Conservation (phyloP, 2,329 filamentous ascomycete genomes). For the Penicillium corylophilum region DNA sequence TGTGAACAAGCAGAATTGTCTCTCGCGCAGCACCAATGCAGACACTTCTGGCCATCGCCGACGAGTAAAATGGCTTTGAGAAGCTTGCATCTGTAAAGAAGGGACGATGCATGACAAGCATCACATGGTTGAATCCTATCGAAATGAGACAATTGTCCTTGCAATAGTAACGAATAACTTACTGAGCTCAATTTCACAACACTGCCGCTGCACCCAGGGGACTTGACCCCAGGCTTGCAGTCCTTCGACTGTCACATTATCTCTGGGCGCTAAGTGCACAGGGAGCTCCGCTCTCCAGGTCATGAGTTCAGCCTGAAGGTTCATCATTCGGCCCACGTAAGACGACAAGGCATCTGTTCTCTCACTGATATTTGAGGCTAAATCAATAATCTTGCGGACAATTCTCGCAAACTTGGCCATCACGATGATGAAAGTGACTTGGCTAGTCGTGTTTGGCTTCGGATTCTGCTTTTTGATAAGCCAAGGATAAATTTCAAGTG, state of each 20-base stretch:
- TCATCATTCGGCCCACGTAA: constrained; percentile 12
- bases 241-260: background rate
- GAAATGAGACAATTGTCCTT: background rate
- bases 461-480: background rate
- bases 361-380: constrained; percentile 5
- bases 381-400: constrained; percentile 11
- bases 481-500: background rate
- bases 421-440: background rate
- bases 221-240: background rate
- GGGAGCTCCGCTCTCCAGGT: constrained; percentile 9
- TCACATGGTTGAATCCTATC: constrained; percentile 11
- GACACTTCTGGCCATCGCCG: constrained; percentile 3
- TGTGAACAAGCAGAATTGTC: constrained; percentile 2
- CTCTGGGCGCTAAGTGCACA: constrained; percentile 1
- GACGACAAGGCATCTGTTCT: background rate
- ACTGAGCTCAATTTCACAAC: constrained; percentile 9
- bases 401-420: constrained; percentile 10
- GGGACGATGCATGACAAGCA: constrained; percentile 9
- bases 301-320: constrained; percentile 14
- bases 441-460: background rate
- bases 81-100: constrained; percentile 4
- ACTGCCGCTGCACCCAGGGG: constrained; percentile 8
- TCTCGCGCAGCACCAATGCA: constrained; percentile 5
- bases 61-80: constrained; percentile 11
- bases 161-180: background rate